Base-by-base conservation (phyloP, 129 eudicot species). In the Mikania micrantha region DNA sequence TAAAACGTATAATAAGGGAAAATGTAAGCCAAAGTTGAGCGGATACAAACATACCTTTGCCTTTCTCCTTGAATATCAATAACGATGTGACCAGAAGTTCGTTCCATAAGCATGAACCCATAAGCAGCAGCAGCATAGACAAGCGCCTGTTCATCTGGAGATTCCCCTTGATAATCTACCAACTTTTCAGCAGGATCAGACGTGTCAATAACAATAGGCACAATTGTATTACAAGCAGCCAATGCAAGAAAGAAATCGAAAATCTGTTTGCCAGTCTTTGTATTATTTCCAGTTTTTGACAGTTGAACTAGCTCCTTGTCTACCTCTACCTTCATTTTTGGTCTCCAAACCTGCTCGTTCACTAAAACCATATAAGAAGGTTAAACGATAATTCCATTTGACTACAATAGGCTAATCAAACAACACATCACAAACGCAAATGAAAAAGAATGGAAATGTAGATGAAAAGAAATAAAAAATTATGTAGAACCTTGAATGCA, bases 71-170 rank as follows among this genome's bases (percentile, higher is more conserved):
- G 95, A 81, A 93, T 77, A 85, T 86, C 91, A 61, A 93, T 86
- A 70, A 89, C 86, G 65, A 93, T 93, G 79, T 93, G 95, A 63
- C 99, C 96, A 22, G 99, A 93, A 60, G 96, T 88, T 44, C 99
- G 81, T 76, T 93, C 99, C 65, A 88, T 57, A 10, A 93, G 96
- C 88, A 82, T 86, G 66, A 80, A 88, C 48, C 98, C 98, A 74
- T 93, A 93, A 32, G 99, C 86, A 66, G 99, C 95, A 15, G 96
- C 96, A 57, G 99, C 96, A 81, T 84, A 88, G 54, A 86, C 96
- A 74, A 93, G 82, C 59, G 99, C 96, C 72, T 93, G 99, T 70
- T 93, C 99, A 79, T 93, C 99, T 48, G 96, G 99, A 19, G 99
- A 89, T 73, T 93, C 99, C 35, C 96, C 96, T 73, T 89, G 99